Conservation (phyloP, 306 rosid species). For the Prunus mume region DNA sequence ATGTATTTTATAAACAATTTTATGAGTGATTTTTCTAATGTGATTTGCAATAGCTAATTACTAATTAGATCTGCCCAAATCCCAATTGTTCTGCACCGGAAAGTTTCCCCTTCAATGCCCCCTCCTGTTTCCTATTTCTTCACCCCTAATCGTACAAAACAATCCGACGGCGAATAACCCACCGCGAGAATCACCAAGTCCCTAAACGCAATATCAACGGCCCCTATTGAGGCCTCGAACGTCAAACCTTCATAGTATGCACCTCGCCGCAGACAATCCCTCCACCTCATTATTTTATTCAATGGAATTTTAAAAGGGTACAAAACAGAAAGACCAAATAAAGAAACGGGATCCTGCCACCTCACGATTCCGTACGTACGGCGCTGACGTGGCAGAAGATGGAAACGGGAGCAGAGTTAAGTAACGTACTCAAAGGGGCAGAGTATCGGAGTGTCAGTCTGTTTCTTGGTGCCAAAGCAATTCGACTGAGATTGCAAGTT, state of each 20-base stretch:
- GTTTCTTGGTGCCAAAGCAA: constrained; percentile 15
- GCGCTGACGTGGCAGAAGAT: neutral
- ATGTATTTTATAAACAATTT: too few relatives aligned
- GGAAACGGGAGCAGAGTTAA: neutral
- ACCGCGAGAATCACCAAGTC: neutral
- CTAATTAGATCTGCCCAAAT: too few relatives aligned
- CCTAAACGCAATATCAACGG: neutral
- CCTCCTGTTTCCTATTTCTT: neutral
- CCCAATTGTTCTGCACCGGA: neutral
- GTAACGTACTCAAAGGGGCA: neutral
- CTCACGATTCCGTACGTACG: too few relatives aligned
- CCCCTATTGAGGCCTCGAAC: neutral
- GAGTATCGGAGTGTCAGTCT: neutral
- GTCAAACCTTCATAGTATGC: neutral
- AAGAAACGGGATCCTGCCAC: neutral
- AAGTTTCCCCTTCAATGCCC: neutral
- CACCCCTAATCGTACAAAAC: neutral
- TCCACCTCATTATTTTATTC: neutral
- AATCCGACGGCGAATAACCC: neutral
- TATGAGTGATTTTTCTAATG: too few relatives aligned
- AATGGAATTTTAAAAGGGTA: neutral
- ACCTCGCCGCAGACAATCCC: neutral
- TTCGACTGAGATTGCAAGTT: neutral
- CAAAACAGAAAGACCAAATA: neutral
- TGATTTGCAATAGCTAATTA: too few relatives aligned